Conservation (phyloP, 2,329 filamentous ascomycete species). For the Aureobasidium sp. region DNA sequence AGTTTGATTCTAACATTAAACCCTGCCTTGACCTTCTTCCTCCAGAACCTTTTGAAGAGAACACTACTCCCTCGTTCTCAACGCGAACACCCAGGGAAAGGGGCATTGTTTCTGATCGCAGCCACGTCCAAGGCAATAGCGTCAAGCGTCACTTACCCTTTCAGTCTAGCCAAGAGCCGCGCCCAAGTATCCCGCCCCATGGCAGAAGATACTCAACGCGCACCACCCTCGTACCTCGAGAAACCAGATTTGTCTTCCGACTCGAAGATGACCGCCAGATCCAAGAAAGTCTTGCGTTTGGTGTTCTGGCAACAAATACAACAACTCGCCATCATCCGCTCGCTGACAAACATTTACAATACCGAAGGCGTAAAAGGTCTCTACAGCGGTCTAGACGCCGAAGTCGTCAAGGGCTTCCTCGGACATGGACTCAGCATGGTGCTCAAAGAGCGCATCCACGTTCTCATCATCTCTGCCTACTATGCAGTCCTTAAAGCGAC, state of each 20-base stretch:
- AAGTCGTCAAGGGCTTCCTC: conserved; percentile 76
- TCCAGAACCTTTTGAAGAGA: conserved; percentile 64
- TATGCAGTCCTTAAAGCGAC: conserved; percentile 51
- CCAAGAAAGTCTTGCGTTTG: conserved; percentile 14
- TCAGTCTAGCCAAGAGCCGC: conserved; percentile 75
- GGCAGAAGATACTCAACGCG: background rate
- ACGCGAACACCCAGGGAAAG: conserved; percentile 45
- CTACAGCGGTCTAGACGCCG: conserved; percentile 68
- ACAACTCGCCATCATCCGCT: conserved; percentile 24
- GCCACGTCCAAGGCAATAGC: conserved; percentile 72
- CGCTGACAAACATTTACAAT: conserved; percentile 26
- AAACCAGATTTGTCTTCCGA: conserved; percentile 7
- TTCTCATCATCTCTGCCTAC: conserved; percentile 62
- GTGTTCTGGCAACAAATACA: conserved; percentile 20
- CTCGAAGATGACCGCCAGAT: conserved; percentile 7
- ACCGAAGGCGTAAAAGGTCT: conserved; percentile 59
- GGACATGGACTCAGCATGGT: conserved; percentile 82
- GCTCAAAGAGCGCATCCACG: conserved; percentile 70
- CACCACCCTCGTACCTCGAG: background rate
- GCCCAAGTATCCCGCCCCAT: conserved; percentile 51
- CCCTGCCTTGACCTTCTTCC: conserved; percentile 75
- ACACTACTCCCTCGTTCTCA: conserved; percentile 47
- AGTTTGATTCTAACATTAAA: conserved; percentile 74
- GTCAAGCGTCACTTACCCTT: conserved; percentile 71
- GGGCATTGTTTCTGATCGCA: conserved; percentile 57